phyloP scores from a whole-genome alignment of 495 filamentous ascomycete genomes.

The Aspergillus sclerotioniger region DNA sequence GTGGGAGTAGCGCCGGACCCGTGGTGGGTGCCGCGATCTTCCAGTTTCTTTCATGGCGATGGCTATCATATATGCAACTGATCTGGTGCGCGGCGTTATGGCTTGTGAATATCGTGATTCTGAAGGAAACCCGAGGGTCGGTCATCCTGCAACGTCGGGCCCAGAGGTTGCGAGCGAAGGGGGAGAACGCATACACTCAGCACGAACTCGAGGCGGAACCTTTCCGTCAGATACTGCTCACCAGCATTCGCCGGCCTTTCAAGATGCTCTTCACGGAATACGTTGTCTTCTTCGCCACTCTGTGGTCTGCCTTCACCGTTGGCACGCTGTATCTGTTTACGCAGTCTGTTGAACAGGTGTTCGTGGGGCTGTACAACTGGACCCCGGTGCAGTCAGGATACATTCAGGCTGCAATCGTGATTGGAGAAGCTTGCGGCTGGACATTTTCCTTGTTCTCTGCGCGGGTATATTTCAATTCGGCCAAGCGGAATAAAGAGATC shows the following conservation, averaged over 20 bases:
- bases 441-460: slow-evolving; percentile 24
- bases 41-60: slow-evolving; percentile 42
- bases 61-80: slow-evolving; percentile 50
- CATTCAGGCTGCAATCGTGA: slow-evolving; percentile 38
- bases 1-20: slow-evolving; percentile 47
- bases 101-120: slow-evolving; percentile 38
- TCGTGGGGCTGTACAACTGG: slow-evolving; percentile 33
- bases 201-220: slow-evolving; percentile 36
- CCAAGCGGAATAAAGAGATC: slow-evolving; percentile 29
- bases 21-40: slow-evolving; percentile 45
- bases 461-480: slow-evolving; percentile 31
- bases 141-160: slow-evolving; percentile 40
- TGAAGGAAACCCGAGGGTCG: slow-evolving; percentile 42
- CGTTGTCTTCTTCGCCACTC: slow-evolving; percentile 49
- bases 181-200: slow-evolving; percentile 32
- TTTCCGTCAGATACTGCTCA: slow-evolving; percentile 21
- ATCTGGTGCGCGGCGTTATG: slow-evolving; percentile 43
- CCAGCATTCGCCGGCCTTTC: slow-evolving; percentile 38
- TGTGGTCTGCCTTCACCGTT: slow-evolving; percentile 52
- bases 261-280: slow-evolving; percentile 51
- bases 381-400: slow-evolving; percentile 32
- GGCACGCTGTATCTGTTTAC: slow-evolving; percentile 53
- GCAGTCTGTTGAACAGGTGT: slow-evolving; percentile 45
- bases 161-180: slow-evolving; percentile 27
- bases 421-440: slow-evolving; percentile 35